These are phyloP conservation scores for Crotalaria pallida DNA, from an alignment of 306 rosid genomes.

Conservation along the genomic window DNA sequence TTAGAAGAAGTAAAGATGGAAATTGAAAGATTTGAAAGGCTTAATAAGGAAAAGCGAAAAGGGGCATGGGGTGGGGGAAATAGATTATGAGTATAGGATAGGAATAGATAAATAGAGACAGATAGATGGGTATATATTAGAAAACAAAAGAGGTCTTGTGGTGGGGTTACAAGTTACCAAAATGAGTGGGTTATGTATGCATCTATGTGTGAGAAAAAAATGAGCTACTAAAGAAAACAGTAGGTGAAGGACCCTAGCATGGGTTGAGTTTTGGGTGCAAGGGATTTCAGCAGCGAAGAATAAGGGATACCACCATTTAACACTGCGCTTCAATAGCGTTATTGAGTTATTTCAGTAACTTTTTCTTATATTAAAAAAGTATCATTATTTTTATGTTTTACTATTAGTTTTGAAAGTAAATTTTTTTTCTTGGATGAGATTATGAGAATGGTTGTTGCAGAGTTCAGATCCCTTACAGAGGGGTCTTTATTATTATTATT, in stretches of 20 bases:
- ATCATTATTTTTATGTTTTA: too few species aligned
- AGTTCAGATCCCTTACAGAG: background rate
- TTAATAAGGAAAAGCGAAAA: background rate
- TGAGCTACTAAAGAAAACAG: background rate
- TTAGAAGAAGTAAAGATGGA: background rate
- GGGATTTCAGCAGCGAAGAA: background rate
- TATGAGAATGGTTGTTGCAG: background rate
- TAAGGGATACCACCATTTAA: background rate
- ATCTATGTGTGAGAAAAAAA: background rate
- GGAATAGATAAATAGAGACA: background rate
- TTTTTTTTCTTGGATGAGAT: background rate
- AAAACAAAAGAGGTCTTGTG: background rate
- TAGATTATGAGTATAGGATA: background rate
- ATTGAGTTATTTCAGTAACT: constrained; percentile 8
- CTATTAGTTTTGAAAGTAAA: background rate
- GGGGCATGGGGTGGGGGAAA: background rate
- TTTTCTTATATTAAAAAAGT: background rate
- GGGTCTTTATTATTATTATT: background rate
- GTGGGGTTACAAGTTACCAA: background rate
- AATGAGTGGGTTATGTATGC: background rate
- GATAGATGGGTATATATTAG: background rate
- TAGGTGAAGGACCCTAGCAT: background rate
- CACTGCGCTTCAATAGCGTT: constrained; percentile 27
- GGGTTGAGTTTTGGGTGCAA: background rate
- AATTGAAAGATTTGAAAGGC: background rate